Conservation (phyloP, 257 asterid species). For the Solanum boliviense region DNA sequence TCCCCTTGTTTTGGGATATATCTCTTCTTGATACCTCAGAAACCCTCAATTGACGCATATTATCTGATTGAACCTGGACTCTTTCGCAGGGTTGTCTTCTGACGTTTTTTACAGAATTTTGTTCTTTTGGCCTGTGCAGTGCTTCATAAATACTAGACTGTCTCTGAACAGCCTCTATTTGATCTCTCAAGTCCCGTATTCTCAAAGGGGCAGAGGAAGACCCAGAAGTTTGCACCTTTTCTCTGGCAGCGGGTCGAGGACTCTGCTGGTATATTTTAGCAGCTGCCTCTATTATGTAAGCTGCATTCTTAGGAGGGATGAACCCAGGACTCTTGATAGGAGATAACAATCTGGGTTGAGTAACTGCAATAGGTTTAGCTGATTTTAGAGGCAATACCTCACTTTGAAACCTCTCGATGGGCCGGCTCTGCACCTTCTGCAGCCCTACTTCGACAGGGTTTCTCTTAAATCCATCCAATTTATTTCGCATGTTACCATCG, state of each 20-base stretch:
- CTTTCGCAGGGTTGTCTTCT: constrained; percentile 38
- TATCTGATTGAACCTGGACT: constrained; percentile 35
- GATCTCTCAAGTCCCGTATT: constrained; percentile 54
- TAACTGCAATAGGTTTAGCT: constrained; percentile 64
- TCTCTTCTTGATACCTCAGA: constrained; percentile 43
- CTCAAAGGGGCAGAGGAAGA: constrained; percentile 62
- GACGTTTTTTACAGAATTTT: constrained; percentile 18
- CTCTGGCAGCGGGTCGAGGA: constrained; percentile 53
- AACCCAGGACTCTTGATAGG: constrained; percentile 95
- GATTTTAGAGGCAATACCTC: constrained; percentile 81
- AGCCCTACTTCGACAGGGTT: constrained; percentile 62
- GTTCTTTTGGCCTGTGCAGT: constrained; percentile 40
- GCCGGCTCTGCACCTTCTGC: constrained; percentile 56
- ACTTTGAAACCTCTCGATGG: constrained; percentile 72
- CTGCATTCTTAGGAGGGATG: constrained; percentile 76
- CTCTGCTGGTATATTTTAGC: constrained; percentile 80
- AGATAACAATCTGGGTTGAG: constrained; percentile 68
- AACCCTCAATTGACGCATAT: constrained; percentile 20
- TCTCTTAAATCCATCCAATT: constrained; percentile 57
- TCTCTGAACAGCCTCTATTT: constrained; percentile 53
- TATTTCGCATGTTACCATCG: constrained; percentile 69
- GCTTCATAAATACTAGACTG: constrained; percentile 28
- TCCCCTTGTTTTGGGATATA: constrained; percentile 44
- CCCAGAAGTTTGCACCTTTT: constrained; percentile 36
- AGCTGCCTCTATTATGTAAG: constrained; percentile 85